phyloP scores from a whole-genome alignment of 352 stramenopile species.

The Peronospora destructor region DNA sequence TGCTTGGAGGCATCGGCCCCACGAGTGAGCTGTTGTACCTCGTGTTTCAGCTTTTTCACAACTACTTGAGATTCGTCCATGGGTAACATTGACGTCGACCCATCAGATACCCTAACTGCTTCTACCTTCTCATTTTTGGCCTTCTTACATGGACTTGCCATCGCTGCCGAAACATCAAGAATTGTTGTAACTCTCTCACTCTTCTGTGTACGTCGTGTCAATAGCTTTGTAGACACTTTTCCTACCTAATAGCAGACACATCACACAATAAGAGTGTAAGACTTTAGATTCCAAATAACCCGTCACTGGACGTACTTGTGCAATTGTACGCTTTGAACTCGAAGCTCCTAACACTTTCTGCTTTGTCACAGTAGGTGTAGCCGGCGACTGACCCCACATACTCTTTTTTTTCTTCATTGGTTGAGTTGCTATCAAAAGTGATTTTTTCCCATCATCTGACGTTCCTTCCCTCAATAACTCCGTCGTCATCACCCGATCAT shows the following conservation, averaged over 20 bases:
- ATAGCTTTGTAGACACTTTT: background rate
- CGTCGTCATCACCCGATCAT: background rate
- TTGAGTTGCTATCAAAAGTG: background rate
- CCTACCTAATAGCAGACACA: background rate
- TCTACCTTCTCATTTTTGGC: too few relatives aligned
- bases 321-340: conserved; percentile 13
- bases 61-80: background rate
- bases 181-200: background rate
- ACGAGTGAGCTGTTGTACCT: background rate
- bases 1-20: background rate
- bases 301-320: conserved; percentile 4
- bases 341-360: background rate
- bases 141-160: conserved; percentile 2
- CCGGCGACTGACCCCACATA: too few relatives aligned
- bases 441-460: background rate
- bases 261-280: background rate
- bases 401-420: too few relatives aligned
- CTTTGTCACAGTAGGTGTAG: background rate
- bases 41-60: background rate
- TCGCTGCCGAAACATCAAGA: background rate
- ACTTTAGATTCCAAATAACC: too few relatives aligned
- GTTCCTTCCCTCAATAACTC: conserved; percentile 2
- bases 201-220: conserved; percentile 3
- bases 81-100: background rate
- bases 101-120: background rate